Conservation (phyloP, 2,329 filamentous ascomycete genomes). For the Diaporthe sp. region DNA sequence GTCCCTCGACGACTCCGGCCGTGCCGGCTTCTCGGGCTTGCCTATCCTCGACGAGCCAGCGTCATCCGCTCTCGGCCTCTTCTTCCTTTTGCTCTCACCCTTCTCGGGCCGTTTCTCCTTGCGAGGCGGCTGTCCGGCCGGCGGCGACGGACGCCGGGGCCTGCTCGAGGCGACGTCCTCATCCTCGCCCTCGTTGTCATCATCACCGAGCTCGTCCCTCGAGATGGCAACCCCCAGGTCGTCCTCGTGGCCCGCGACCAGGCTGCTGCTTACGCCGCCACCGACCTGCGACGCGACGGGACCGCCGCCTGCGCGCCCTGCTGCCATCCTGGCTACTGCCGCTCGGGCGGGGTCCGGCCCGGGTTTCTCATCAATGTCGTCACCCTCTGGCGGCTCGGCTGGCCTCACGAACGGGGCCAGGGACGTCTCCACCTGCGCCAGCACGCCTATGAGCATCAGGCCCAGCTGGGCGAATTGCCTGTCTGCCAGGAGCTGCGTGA, state of each 20-base stretch:
- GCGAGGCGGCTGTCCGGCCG: not conserved
- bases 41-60: not conserved
- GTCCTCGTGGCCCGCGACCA: not conserved
- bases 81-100: slow-evolving; percentile 36
- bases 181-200: slow-evolving; percentile 18
- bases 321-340: not conserved
- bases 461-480: slow-evolving; percentile 81
- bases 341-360: slow-evolving; percentile 47
- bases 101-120: slow-evolving; percentile 43
- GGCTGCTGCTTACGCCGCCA: not conserved
- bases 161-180: not conserved
- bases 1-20: slow-evolving; percentile 59
- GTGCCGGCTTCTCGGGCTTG: slow-evolving; percentile 29
- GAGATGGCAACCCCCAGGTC: slow-evolving; percentile 47
- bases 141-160: not conserved
- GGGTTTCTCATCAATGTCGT: slow-evolving; percentile 30
- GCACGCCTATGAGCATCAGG: slow-evolving; percentile 74
- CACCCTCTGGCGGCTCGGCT: slow-evolving; percentile 40
- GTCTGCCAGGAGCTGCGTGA: slow-evolving; percentile 79
- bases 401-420: slow-evolving; percentile 54
- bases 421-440: slow-evolving; percentile 70
- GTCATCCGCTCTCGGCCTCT: slow-evolving; percentile 10
- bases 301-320: not conserved
- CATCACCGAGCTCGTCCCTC: slow-evolving; percentile 43
- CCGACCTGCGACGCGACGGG: not conserved